phyloP scores from a whole-genome alignment of 1,284 basidiomycete species.

The Coniferiporia weirii region DNA sequence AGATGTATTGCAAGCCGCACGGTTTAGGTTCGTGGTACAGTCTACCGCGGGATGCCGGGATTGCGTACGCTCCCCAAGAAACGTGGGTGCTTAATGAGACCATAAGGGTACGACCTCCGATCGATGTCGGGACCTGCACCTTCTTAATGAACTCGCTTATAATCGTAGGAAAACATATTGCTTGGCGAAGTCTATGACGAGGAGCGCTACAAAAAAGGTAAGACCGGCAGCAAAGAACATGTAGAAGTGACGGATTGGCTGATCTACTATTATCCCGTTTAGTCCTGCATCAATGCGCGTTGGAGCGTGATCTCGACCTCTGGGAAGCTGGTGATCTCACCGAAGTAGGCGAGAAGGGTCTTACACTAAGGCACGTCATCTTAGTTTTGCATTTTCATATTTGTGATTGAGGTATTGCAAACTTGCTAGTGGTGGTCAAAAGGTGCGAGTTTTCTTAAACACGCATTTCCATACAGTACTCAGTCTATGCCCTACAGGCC shows the following conservation, averaged over 20 bases:
- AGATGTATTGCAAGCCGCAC: constrained; percentile 25
- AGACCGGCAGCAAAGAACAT: neutral
- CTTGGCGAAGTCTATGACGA: constrained; percentile 48
- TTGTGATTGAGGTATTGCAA: neutral
- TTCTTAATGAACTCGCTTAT: constrained; percentile 40
- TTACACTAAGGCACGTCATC: constrained; percentile 24
- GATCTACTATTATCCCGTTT: constrained; percentile 23
- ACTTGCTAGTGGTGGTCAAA: constrained; percentile 33
- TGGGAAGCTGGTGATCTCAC: constrained; percentile 62
- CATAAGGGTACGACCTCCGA: constrained; percentile 30
- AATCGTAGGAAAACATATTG: constrained; percentile 43
- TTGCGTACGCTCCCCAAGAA: constrained; percentile 42
- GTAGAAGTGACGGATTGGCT: constrained; percentile 6
- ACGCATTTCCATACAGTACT: neutral
- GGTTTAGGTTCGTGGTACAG: constrained; percentile 34
- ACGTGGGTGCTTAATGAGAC: constrained; percentile 35
- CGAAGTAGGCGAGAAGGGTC: constrained; percentile 31
- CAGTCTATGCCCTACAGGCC: neutral
- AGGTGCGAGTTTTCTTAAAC: constrained; percentile 22
- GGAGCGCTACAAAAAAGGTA: constrained; percentile 40
- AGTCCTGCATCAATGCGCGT: constrained; percentile 58
- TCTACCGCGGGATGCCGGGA: constrained; percentile 38
- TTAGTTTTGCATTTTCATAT: constrained; percentile 2
- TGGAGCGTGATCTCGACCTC: constrained; percentile 52
- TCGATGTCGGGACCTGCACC: neutral